Percentiles rank a stretch among this genome's conserved stretches.
Evolutionary conservation across 768 basidiomycete genomes (phyloP).

Genomic region (Termitomyces sp.): DNA sequence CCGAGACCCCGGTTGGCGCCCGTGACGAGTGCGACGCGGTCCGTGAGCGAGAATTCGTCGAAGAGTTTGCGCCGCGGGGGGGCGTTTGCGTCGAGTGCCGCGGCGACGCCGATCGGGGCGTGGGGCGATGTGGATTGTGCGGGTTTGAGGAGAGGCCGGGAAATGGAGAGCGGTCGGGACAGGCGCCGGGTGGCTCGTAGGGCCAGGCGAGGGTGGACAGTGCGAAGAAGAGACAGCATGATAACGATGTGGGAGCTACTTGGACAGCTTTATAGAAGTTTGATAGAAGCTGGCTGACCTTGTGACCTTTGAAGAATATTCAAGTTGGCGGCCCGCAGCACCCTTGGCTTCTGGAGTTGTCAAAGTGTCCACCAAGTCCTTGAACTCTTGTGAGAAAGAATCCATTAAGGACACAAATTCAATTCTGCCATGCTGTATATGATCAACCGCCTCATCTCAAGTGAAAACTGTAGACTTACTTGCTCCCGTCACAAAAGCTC

Average conservation of each 20-base stretch:
- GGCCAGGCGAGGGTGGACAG: background rate
- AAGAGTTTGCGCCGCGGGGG: slow-evolving; percentile 45
- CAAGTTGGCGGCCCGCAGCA: too few relatives aligned
- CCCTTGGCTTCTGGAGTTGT: too few relatives aligned
- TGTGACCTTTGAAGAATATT: background rate
- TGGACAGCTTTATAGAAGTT: background rate
- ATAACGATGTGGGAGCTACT: background rate
- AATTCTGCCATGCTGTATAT: too few relatives aligned
- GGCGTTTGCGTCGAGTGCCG: slow-evolving; percentile 27
- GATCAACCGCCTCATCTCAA: too few relatives aligned
- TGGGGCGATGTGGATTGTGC: slow-evolving; percentile 41
- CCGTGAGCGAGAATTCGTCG: slow-evolving; percentile 51
- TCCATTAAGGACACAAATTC: too few relatives aligned
- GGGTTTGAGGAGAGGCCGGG: background rate
- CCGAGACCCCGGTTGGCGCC: slow-evolving; percentile 69
- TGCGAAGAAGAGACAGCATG: slow-evolving; percentile 4
- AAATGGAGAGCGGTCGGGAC: background rate
- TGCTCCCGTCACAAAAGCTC: too few relatives aligned
- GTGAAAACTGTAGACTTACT: too few relatives aligned
- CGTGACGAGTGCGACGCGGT: slow-evolving; percentile 56
- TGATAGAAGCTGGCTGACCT: background rate
- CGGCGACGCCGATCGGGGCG: slow-evolving; percentile 53
- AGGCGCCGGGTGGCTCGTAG: background rate
- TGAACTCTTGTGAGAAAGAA: too few relatives aligned
- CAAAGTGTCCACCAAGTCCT: too few relatives aligned